A percentile compares a stretch with the other conserved stretches of the same genome.
Evolutionary conservation across 352 stramenopile species (phyloP).

Genomic region (Phytophthora multivora): DNA sequence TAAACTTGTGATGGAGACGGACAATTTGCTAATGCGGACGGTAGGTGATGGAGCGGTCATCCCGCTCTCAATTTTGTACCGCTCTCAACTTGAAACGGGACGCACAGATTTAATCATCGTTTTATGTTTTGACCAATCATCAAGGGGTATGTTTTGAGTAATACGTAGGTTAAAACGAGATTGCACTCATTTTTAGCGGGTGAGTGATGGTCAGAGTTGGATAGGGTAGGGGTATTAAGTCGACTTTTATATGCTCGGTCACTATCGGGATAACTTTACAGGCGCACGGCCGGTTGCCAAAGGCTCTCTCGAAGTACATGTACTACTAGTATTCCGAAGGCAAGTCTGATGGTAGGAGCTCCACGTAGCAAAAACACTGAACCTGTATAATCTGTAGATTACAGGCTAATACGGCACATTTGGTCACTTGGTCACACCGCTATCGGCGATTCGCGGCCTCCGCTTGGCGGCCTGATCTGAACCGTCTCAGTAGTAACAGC

Average conservation of each 20-base stretch:
- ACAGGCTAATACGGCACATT: too few relatives aligned
- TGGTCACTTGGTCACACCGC: too few relatives aligned
- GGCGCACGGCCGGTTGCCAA: too few relatives aligned
- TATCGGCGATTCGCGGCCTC: too few relatives aligned
- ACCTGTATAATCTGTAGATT: too few relatives aligned
- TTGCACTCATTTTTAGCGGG: constrained; percentile 4
- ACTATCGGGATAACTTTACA: too few relatives aligned
- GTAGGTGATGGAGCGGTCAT: not conserved
- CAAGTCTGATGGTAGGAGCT: too few relatives aligned
- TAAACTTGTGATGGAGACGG: constrained; percentile 11
- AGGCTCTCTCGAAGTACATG: too few relatives aligned
- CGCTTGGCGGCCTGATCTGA: not conserved
- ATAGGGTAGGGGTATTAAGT: not conserved
- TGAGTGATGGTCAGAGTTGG: constrained; percentile 21
- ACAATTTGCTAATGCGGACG: constrained; percentile 10
- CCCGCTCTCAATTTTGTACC: not conserved
- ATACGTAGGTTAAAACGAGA: not conserved
- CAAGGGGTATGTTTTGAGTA: not conserved
- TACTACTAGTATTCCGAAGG: too few relatives aligned
- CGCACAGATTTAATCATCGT: too few relatives aligned
- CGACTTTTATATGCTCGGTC: too few relatives aligned
- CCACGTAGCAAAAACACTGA: not conserved
- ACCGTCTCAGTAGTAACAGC: constrained; percentile 22
- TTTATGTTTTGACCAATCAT: not conserved
- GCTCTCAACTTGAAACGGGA: too few relatives aligned